A percentile compares a stretch with the other conserved stretches of the same genome.
These are phyloP conservation scores for Aspergillus cristatus DNA, from an alignment of 495 filamentous ascomycete species.

Conservation along the genomic window DNA sequence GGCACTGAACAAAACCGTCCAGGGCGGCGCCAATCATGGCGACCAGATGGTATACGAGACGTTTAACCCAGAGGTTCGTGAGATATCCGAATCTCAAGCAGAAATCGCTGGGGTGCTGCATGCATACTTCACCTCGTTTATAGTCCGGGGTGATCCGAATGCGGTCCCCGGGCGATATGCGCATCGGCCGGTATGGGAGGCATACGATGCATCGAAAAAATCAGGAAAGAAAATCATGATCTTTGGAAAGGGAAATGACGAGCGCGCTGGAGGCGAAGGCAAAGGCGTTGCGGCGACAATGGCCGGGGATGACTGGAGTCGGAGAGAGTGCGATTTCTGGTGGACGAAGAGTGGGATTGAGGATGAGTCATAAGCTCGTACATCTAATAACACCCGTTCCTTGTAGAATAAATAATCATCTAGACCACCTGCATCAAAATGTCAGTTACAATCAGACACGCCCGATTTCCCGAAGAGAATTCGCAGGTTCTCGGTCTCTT, in stretches of 20 bases:
- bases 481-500: conserved; percentile 27
- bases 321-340: conserved; percentile 50
- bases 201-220: conserved; percentile 7
- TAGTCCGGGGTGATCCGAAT: conserved; percentile 44
- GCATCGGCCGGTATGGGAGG: conserved; percentile 23
- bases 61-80: conserved; percentile 35
- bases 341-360: conserved; percentile 28
- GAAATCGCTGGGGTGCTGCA: conserved; percentile 44
- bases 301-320: conserved; percentile 33
- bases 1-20: conserved; percentile 38
- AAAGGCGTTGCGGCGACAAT: conserved; percentile 36
- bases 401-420: too few relatives aligned
- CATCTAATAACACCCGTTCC: too few relatives aligned
- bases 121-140: conserved; percentile 49
- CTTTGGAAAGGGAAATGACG: conserved; percentile 56
- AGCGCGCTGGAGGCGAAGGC: conserved; percentile 33
- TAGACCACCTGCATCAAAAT: too few relatives aligned
- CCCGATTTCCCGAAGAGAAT: too few relatives aligned
- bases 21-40: conserved; percentile 48
- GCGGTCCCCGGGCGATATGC: conserved; percentile 14
- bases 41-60: conserved; percentile 50
- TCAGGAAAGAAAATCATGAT: conserved; percentile 27
- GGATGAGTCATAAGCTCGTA: too few relatives aligned
- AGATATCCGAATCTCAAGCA: conserved; percentile 31
- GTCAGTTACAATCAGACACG: too few relatives aligned